Evolutionary conservation across 1,139 yeast genomes (phyloP).

Genomic region (Hansenula anomala): DNA sequence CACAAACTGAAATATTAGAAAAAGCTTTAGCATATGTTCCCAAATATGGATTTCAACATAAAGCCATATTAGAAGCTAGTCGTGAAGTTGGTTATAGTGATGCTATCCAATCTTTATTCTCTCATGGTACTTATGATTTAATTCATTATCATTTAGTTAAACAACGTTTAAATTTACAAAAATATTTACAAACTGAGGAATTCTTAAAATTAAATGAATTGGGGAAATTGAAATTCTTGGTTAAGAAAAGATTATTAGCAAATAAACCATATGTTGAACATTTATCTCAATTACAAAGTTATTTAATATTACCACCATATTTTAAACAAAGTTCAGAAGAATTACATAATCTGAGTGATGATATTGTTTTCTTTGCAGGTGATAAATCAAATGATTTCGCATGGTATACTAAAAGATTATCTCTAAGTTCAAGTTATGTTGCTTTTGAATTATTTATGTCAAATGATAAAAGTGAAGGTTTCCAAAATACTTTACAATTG

Average conservation of each 20-base stretch:
- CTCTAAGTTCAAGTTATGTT: conserved; percentile 66
- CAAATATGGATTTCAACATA: conserved; percentile 57
- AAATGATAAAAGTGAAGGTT: conserved; percentile 60
- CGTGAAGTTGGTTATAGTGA: conserved; percentile 64
- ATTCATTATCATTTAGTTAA: conserved; percentile 60
- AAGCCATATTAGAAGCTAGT: conserved; percentile 54
- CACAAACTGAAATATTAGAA: conserved; percentile 36
- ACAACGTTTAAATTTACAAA: conserved; percentile 42
- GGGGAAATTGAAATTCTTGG: conserved; percentile 38
- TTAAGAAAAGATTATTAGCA: conserved; percentile 56
- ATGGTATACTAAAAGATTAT: conserved; percentile 87
- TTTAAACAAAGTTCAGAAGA: conserved; percentile 42
- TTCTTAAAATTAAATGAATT: conserved; percentile 25
- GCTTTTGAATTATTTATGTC: conserved; percentile 76
- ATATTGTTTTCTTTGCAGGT: conserved; percentile 73
- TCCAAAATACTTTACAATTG: conserved; percentile 54
- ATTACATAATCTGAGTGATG: conserved; percentile 75
- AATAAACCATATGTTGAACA: conserved; percentile 51
- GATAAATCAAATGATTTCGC: conserved; percentile 81
- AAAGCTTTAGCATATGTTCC: conserved; percentile 59
- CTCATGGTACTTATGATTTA: conserved; percentile 55
- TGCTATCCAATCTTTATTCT: conserved; percentile 58
- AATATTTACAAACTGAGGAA: conserved; percentile 25
- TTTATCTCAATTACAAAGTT: conserved; percentile 30
- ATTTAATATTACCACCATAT: conserved; percentile 30